Evolutionary conservation across 352 stramenopile species (phyloP), one percentile per base, ranked within the genome.

Genomic region (Blastocystis sp.): DNA sequence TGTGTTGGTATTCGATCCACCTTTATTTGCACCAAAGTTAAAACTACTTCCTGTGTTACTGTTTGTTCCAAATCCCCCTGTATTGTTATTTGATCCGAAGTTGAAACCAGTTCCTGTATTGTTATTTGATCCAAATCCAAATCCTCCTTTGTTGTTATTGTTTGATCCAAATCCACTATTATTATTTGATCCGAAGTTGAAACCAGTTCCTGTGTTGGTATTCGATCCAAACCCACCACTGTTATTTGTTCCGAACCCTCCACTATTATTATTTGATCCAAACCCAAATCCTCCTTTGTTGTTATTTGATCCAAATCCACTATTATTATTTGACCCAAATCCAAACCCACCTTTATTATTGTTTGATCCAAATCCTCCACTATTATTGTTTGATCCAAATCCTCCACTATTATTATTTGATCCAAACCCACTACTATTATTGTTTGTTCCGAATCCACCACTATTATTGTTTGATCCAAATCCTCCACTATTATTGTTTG

Each of bases 201-300:
- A n/a, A 41, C n/a, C 39, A 70, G n/a, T n/a, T n/a, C 61, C 29
- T 15, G 4, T 75, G 1, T 13, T n/a, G 3, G 1, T 59, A 13
- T n/a, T n/a, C 1, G 20, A 59, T 59, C 50, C 50, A 59, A 59
- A 59, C 0, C 43, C 43, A 39, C 13, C 13, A 29, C 50, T 73
- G 39, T 47, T 47, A 47, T 54, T 59, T 45, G 29, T 34, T 34
- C 29, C 29, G 1, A 34, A 34, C 29, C 56, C 56, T 23, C 56
- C 20, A 29, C 56, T 29, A 66, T 9, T 80, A 61, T 80, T 80
- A 29, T 11, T 61, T 0, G 5, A 0, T 11, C 69, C 69, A 63
- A 80, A 80, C 1, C 69, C 69, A 63, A 63, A 80, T 43, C 41
- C 63, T n/a, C 63, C 69, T 34, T 56, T 79, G 18, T 79, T 79